These are phyloP conservation scores for Gypsophila paniculata DNA, from an alignment of 179 eudicot species.

Conservation along the genomic window DNA sequence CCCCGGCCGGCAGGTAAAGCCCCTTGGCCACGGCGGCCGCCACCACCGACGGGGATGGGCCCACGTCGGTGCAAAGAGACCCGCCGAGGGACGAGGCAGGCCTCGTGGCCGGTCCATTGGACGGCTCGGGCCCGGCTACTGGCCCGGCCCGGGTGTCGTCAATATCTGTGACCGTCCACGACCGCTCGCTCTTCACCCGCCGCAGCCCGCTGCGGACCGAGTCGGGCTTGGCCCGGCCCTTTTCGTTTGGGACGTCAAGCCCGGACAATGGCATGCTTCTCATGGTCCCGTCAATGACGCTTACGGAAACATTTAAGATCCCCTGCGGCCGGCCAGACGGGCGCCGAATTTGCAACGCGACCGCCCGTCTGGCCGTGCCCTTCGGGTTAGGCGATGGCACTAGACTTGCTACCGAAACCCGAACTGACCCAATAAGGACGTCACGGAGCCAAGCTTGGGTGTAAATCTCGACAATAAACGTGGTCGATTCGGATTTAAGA, in stretches of 20 bases:
- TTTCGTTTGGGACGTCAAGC: not conserved
- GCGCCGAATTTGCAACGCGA: constrained; percentile 45
- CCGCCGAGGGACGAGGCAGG: constrained; percentile 19
- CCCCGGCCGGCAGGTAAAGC: constrained; percentile 24
- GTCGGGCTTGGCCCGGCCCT: constrained; percentile 7
- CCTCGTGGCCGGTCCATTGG: constrained; percentile 18
- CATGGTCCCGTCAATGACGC: constrained; percentile 32
- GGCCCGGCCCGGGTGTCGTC: not conserved
- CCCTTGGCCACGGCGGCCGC: constrained; percentile 49
- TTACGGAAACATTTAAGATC: constrained; percentile 35
- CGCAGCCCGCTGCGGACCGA: not conserved
- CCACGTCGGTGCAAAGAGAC: constrained; percentile 43
- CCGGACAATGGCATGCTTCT: constrained; percentile 41
- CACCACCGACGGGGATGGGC: constrained; percentile 54
- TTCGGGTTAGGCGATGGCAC: constrained; percentile 30
- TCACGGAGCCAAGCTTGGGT: constrained; percentile 38
- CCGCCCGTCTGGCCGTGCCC: constrained; percentile 29
- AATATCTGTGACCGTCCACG: not conserved
- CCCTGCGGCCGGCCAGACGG: constrained; percentile 46
- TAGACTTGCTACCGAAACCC: constrained; percentile 30
- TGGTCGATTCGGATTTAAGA: constrained; percentile 31
- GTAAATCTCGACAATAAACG: constrained; percentile 34
- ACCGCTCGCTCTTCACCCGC: constrained; percentile 27
- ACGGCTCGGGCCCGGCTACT: not conserved
- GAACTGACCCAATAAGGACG: constrained; percentile 35